Evolutionary conservation across 2,329 filamentous ascomycete genomes (phyloP), one percentile per base, ranked within the genome.

Genomic region (Ascomycota sp.): DNA sequence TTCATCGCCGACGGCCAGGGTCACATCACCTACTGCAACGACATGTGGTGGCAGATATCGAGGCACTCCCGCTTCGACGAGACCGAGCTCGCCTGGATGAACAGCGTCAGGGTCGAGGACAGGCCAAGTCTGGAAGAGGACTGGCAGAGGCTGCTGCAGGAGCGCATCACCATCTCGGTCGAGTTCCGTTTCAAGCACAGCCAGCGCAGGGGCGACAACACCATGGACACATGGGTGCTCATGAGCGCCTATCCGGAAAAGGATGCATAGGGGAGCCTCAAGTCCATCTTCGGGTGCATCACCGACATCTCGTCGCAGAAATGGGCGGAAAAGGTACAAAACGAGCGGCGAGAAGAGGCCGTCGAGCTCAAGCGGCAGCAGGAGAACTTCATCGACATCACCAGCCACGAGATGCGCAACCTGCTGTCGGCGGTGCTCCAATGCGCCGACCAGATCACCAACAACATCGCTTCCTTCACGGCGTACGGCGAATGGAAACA

Each of bases 271-370:
- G 76, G 75, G 4, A 55, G 57, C 20, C 59, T 83, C 30, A 80
- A 80, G 52, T 70, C 73, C 36, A 74, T 83, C 3, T 83, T 85
- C 40, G 78, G 77, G 30, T 78, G 73, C 43, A 75, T 91, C 30
- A 86, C 80, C 0, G 80, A 91, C 43, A 91, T 92, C 38, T 82
- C 76, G 12, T 69, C 77, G 31, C 79, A 89, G 46, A 92, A 91
- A 47, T 75, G 75, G 61, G 80, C 81, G 1, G 81, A 91, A 48
- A 72, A 75, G 28, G 70, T 82, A 22, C 79, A 91, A 48, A 80
- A 68, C 41, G 65, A 73, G 27, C 71, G 79, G 33, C 75, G 79
- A 43, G 69, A 85, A 42, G 80, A 89, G 46, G 82, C 80, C 0
- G 69, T 85, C 2, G 76, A 86, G 45, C 61, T 83, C 35, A 89